Base-by-base conservation (phyloP, 2,329 filamentous ascomycete genomes). In the Fusarium torulosum region DNA sequence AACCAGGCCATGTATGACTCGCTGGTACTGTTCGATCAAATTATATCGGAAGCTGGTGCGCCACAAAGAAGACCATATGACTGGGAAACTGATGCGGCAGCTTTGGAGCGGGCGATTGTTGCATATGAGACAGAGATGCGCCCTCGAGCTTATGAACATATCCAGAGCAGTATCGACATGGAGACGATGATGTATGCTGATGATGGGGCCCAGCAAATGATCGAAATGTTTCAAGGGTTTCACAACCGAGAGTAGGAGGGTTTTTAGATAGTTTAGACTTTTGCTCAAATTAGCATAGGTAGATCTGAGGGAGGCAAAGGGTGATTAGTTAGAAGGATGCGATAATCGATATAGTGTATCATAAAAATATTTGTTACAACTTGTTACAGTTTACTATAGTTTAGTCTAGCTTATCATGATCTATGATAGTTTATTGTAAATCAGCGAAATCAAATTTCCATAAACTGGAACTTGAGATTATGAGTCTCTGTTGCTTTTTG, bases 1-100 rank as follows among this genome's bases (percentile, higher is more conserved):
- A 55, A 58, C 25, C 49, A 54, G 45, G 54, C 54, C 2, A 45
- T 58, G 54, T 55, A 54, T 10, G 54, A 55, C 17, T 43, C 50
- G 2, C 49, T 58, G 1, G 31, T 58, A 3, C 9, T 58, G 7
- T 58, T 55, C 3, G 41, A 55, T 17, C 33, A 41, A 1, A 45
- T 58, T 0, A 23, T 45, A 1, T 2, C 49, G 1, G 40, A 45
- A 21, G 15, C 14, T 25, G 33, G 14, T 10, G 6, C 3, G 6
- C 9, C 7, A 10, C 0, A 0, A 21, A 23, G 7, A 6, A 25
- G 4, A 6, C 3, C 4, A 2, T 27, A 55, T 11, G n/a, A 58
- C 13, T 41, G 25, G 14, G 7, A 45, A 13, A 3, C 8, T n/a
- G 54, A 58, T n/a, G 8, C 14, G 5, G 49, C 35, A 10, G 54